Conservation (phyloP, 805 yeast genomes). For the Lipomyces yamanashiensis region DNA sequence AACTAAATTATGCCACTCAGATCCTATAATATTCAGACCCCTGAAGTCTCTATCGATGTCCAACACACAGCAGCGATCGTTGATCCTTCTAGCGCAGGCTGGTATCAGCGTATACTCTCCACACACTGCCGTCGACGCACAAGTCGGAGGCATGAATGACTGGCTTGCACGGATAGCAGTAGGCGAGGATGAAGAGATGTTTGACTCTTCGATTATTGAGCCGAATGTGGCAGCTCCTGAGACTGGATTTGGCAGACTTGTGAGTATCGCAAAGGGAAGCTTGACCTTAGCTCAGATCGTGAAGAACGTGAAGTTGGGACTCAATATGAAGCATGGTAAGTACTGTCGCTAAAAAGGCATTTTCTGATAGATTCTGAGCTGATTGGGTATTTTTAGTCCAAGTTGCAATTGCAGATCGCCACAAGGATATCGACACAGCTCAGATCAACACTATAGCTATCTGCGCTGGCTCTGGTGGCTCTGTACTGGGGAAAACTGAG, state of each 20-base stretch:
- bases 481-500: constrained; percentile 60
- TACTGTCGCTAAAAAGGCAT: neutral
- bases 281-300: constrained; percentile 13
- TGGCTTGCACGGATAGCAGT: constrained; percentile 74
- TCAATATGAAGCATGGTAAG: constrained; percentile 52
- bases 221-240: constrained; percentile 56
- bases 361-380: neutral
- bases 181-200: constrained; percentile 40
- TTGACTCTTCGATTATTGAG: constrained; percentile 64
- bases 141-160: constrained; percentile 90
- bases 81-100: constrained; percentile 70
- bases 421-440: constrained; percentile 40
- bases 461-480: constrained; percentile 95
- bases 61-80: constrained; percentile 82
- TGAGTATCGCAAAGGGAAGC: constrained; percentile 57
- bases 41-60: constrained; percentile 70
- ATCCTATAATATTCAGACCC: constrained; percentile 92
- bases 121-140: constrained; percentile 95
- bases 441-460: constrained; percentile 67
- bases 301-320: constrained; percentile 38
- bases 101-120: constrained; percentile 93
- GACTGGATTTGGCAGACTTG: constrained; percentile 48
- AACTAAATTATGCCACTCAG: constrained; percentile 3
- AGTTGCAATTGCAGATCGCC: constrained; percentile 54
- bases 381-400: constrained; percentile 51